These are phyloP conservation scores for Trifolium dubium DNA, from an alignment of 306 rosid species.

Conservation along the genomic window DNA sequence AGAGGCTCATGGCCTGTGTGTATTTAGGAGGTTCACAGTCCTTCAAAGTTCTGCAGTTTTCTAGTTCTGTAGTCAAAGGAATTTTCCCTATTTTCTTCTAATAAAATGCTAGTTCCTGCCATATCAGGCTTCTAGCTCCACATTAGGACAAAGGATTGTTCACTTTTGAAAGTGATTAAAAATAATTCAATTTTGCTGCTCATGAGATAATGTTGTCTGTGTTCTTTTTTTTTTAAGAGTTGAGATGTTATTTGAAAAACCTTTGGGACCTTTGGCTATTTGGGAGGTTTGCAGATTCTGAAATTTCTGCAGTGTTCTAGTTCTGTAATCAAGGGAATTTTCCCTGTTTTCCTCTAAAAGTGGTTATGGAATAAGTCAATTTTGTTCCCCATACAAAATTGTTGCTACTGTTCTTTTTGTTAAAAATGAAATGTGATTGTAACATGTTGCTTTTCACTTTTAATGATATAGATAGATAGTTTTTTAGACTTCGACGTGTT, in stretches of 20 bases:
- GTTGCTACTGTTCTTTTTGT: slow-evolving; percentile 6
- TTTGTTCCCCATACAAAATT: slow-evolving; percentile 35
- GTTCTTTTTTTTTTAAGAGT: neutral
- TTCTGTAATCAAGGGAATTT: neutral
- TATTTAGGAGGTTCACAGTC: neutral
- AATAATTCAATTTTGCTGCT: neutral
- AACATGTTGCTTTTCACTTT: slow-evolving; percentile 29
- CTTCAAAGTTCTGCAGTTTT: neutral
- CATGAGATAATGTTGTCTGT: neutral
- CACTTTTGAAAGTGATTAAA: slow-evolving; percentile 4
- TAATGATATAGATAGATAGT: neutral
- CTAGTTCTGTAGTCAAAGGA: neutral
- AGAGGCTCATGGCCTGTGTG: neutral
- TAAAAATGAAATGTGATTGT: slow-evolving; percentile 20
- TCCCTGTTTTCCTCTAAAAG: slow-evolving; percentile 16
- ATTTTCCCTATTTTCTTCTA: slow-evolving; percentile 5
- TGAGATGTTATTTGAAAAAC: neutral
- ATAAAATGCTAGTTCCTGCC: neutral
- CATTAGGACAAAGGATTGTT: slow-evolving; percentile 1
- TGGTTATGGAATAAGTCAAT: slow-evolving; percentile 9
- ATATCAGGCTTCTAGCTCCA: neutral
- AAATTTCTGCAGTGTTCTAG: neutral
- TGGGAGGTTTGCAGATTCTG: neutral
- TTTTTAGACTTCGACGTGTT: slow-evolving; percentile 9
- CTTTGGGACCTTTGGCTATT: neutral